Percentiles rank a stretch among this genome's conserved stretches.
Evolutionary conservation across 495 filamentous ascomycete genomes (phyloP).

Genomic region (Physcia stellaris): DNA sequence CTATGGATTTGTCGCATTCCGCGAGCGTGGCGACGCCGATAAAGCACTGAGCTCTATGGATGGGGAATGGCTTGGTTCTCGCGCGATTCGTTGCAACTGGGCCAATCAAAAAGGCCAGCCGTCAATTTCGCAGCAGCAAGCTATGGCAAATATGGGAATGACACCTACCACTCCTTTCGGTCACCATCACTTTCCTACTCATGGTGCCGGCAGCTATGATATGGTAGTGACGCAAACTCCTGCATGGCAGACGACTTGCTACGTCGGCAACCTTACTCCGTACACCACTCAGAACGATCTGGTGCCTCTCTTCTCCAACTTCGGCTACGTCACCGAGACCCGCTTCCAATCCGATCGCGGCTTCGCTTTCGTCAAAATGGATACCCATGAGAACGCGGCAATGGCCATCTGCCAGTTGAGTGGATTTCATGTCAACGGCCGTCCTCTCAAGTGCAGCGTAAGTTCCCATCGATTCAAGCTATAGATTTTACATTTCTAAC

Average conservation of each 20-base stretch:
- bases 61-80: constrained; percentile 97
- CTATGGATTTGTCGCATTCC: constrained; percentile 97
- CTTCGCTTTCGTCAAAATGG: constrained; percentile 99
- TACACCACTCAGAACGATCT: constrained; percentile 96
- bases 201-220: constrained; percentile 92
- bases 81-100: constrained; percentile 99
- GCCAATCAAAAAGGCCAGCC: constrained; percentile 99
- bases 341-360: constrained; percentile 96
- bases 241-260: constrained; percentile 96
- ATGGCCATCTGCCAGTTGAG: constrained; percentile 97
- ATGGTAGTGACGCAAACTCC: constrained; percentile 98
- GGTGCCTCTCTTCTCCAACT: constrained; percentile 94
- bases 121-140: constrained; percentile 92
- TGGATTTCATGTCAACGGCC: constrained; percentile 93
- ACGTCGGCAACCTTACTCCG: constrained; percentile 94
- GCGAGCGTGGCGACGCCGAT: constrained; percentile 86
- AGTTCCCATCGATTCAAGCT: constrained; percentile 23
- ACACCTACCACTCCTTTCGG: constrained; percentile 93
- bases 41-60: constrained; percentile 97
- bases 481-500: constrained; percentile 15
- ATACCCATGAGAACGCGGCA: constrained; percentile 92
- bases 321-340: constrained; percentile 92
- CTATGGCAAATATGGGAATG: constrained; percentile 97
- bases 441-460: constrained; percentile 97
- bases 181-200: constrained; percentile 95